Percentiles rank a stretch among this genome's conserved stretches.
These are phyloP conservation scores for Tolypocladium capitatum DNA, from an alignment of 2,329 filamentous ascomycete genomes.

Conservation along the genomic window DNA sequence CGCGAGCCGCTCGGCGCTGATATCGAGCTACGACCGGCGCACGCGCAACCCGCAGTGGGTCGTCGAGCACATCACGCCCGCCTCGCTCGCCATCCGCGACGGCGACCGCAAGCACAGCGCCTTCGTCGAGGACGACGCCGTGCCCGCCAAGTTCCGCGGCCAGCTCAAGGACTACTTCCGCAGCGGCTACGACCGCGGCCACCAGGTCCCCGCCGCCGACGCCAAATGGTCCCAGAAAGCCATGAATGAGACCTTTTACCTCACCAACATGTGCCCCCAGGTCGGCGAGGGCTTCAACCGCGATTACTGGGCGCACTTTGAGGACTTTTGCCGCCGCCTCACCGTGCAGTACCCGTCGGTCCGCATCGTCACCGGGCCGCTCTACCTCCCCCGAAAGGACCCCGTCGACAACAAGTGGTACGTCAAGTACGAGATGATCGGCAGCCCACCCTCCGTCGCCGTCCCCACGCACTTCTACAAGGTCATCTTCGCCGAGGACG, in stretches of 20 bases:
- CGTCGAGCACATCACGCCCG: conserved; percentile 87
- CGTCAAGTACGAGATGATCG: conserved; percentile 91
- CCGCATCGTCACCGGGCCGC: conserved; percentile 79
- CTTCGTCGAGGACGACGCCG: conserved; percentile 68
- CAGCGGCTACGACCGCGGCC: conserved; percentile 86
- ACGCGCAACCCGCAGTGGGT: conserved; percentile 91
- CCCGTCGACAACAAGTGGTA: conserved; percentile 83
- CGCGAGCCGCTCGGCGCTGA: conserved; percentile 59
- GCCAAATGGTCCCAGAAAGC: conserved; percentile 88
- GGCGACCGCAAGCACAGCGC: conserved; percentile 73
- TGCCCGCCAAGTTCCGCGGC: conserved; percentile 80
- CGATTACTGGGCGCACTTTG: conserved; percentile 98
- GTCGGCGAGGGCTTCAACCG: conserved; percentile 97
- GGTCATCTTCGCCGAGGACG: conserved; percentile 92
- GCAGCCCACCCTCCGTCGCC: conserved; percentile 80
- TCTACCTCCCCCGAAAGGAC: conserved; percentile 82
- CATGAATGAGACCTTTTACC: conserved; percentile 88
- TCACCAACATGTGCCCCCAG: conserved; percentile 97
- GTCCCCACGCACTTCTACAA: conserved; percentile 99
- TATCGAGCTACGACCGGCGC: conserved; percentile 82
- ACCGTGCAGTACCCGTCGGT: conserved; percentile 74
- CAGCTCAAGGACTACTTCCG: conserved; percentile 89
- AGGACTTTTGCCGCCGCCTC: conserved; percentile 86
- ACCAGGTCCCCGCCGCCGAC: conserved; percentile 94
- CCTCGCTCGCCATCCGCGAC: conserved; percentile 59